Conservation (phyloP, 1,139 yeast species). For the Magnusiomyces suaveolens region DNA sequence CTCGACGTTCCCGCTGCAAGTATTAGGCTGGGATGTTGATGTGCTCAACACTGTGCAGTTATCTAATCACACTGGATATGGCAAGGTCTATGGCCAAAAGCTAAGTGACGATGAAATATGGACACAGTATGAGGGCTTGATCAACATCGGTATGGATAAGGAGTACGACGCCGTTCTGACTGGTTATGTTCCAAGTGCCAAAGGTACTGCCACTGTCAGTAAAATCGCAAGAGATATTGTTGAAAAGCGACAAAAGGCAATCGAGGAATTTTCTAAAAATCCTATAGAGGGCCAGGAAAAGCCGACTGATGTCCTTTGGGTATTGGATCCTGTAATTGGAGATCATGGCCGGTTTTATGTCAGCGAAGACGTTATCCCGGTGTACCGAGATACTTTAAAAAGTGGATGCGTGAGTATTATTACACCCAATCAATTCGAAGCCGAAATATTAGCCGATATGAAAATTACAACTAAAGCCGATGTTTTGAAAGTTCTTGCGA, state of each 20-base stretch:
- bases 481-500: conserved; percentile 40
- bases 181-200: conserved; percentile 62
- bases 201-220: conserved; percentile 42
- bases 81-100: conserved; percentile 41
- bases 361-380: conserved; percentile 53
- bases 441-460: conserved; percentile 57
- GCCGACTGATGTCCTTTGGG: conserved; percentile 37
- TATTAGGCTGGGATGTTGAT: conserved; percentile 78
- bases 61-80: conserved; percentile 77
- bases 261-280: conserved; percentile 16
- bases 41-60: conserved; percentile 68
- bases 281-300: neutral
- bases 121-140: conserved; percentile 41
- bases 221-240: conserved; percentile 32
- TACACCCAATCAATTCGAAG: conserved; percentile 89
- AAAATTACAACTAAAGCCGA: conserved; percentile 37
- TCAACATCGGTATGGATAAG: conserved; percentile 33
- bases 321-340: conserved; percentile 90
- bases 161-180: conserved; percentile 55
- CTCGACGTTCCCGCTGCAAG: conserved; percentile 70
- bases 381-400: conserved; percentile 49
- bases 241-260: neutral
- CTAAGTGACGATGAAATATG: conserved; percentile 36
- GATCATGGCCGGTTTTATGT: conserved; percentile 83
- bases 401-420: conserved; percentile 51